Base-by-base conservation (phyloP, 208 protist genomes). In the Trypanosoma avium region DNA sequence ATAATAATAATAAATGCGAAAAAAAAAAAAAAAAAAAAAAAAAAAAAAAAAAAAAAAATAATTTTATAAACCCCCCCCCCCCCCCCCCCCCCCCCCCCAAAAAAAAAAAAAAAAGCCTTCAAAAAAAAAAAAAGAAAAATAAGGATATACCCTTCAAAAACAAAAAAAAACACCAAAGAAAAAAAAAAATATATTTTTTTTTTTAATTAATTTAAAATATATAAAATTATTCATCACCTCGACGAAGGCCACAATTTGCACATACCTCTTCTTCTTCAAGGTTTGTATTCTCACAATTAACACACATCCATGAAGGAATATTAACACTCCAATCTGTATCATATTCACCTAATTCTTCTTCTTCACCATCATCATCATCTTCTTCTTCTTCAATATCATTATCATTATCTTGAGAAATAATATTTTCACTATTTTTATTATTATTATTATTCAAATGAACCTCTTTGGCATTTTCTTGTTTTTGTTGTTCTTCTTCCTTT, bases 231-330 rank as follows among this genome's bases (percentile, higher is more conserved):
- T 67, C 52, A 22, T 67, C 45, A 4, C 52, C 36, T 24, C 50
- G 61, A 6, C 33, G 61, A 65, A 67, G 33, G 27, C 52, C 56
- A 55, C 70, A 77, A 15, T 13, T 22, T 24, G 60, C 70, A 50
- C 70, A 77, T n/a, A 35, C 24, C 26, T 64, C 53, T 5, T 40
- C 58, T n/a, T 77, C 70, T 17, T 71, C 70, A 45, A 67, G 58
- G 35, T 77, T 77, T 29, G 30, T 60, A 0, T 57, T 53, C 52
- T 77, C 70, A 36, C 70, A 77, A 40, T 70, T 68, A 17, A 4
- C 21, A 56, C 70, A 77, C 40, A 67, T 60, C 70, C 70, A 77
- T 4, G 70, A 71, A 0, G 56, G 53, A 43, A 70, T 62, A 22
- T 35, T 21, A 21, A 3, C 35, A 36, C n/a, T 26, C 67, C 48